Evolutionary conservation across 2,329 filamentous ascomycete species (phyloP).

Genomic region (Clonostachys chloroleuca): DNA sequence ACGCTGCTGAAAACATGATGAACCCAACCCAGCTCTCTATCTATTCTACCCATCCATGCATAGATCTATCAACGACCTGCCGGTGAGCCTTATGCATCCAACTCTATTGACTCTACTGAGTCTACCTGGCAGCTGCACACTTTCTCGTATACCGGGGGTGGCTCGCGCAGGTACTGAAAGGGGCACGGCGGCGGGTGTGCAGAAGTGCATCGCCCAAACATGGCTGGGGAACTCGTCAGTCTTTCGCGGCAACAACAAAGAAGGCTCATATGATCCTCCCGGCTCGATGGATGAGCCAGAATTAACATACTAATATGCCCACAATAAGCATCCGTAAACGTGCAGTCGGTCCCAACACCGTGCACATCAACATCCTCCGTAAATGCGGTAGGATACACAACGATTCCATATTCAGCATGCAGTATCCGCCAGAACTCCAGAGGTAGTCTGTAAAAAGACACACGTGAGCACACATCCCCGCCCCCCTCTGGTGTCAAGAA

Average conservation of each 20-base stretch:
- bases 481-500: not conserved
- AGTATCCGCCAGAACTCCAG: constrained; percentile 29
- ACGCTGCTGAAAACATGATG: too few species aligned
- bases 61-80: too few species aligned
- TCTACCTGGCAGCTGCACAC: not conserved
- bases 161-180: constrained; percentile 28
- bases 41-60: too few species aligned
- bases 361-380: constrained; percentile 24
- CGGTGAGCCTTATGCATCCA: too few species aligned
- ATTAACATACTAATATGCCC: constrained; percentile 24
- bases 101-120: too few species aligned
- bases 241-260: not conserved
- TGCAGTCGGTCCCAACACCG: constrained; percentile 23
- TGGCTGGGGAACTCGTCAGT: constrained; percentile 16
- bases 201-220: constrained; percentile 19
- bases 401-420: constrained; percentile 29
- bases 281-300: not conserved
- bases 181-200: constrained; percentile 26
- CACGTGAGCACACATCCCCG: not conserved
- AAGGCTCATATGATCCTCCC: too few species aligned
- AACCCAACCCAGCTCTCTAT: too few species aligned
- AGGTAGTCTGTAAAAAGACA: constrained; percentile 18
- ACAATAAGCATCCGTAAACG: constrained; percentile 28
- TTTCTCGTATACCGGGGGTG: constrained; percentile 25
- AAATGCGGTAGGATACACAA: constrained; percentile 32